Evolutionary conservation across 2,329 filamentous ascomycete genomes (phyloP), one percentile per base, ranked within the genome.

Genomic region (Colletotrichum scovillei): DNA sequence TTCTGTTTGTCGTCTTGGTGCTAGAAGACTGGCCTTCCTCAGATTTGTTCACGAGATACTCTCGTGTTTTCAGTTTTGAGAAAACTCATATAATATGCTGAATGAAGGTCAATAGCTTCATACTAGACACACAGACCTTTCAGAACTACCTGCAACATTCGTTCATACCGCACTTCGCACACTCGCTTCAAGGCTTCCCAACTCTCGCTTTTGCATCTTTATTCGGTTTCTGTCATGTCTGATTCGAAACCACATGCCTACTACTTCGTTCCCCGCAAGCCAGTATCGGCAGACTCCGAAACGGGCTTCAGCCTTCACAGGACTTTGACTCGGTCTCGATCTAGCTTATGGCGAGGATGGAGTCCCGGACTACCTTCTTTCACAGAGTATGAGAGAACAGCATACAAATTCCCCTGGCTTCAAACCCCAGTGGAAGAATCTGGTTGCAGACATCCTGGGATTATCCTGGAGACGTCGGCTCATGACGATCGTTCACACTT

Each of bases 331-430:
- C 35, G 69, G 22, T 81, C 80, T 3, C 75, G 69, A 52, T 80
- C 79, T 1, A 80, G 78, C 2, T 53, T 80, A 5, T 80, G 80
- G 80, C 69, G 80, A 12, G 72, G 76, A 8, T 81, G 79, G 79
- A 80, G 76, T 28, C 76, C 79, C 0, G 67, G 77, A 5, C 75
- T 75, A 1, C 63, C 74, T 53, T 71, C 74, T 12, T 64, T 78
- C n/a, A 71, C 65, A 8, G 77, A 75, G 58, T 81, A 81, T 22
- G 80, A 81, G 24, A 78, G 68, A 22, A 80, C 80, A 2, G 67
- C 79, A 2, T 67, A 79, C 32, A 77, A 80, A 26, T 81, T 78
- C 12, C 78, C 79, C 3, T 81, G 80, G 80, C 67, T 81, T 16
- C 58, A 67, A 30, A 22, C 38, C 14, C 57, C 63, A 26, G 55